A percentile compares a stretch with the other conserved stretches of the same genome.
Conservation (phyloP, 2,329 filamentous ascomycete species). For the Fusarium oligoseptatum region DNA sequence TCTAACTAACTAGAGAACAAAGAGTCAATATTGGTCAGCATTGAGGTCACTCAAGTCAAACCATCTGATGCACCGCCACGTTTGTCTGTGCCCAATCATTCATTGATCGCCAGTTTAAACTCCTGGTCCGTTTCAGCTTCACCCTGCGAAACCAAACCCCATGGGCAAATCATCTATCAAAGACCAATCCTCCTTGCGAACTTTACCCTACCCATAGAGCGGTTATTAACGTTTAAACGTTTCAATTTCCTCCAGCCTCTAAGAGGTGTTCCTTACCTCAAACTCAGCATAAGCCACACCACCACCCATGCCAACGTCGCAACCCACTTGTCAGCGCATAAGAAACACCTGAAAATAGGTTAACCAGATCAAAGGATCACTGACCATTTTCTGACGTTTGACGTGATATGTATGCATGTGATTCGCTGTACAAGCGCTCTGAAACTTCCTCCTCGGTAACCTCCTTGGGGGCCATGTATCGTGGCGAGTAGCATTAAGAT, state of each 20-base stretch:
- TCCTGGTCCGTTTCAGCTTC: slow-evolving; percentile 3
- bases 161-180: slow-evolving; percentile 19
- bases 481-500: not conserved
- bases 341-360: slow-evolving; percentile 9
- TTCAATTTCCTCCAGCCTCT: not conserved
- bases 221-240: not conserved
- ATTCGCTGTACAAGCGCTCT: slow-evolving; percentile 16
- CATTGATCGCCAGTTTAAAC: not conserved
- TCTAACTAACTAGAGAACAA: not conserved
- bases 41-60: not conserved
- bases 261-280: not conserved
- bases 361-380: not conserved
- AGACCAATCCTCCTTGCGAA: not conserved
- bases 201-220: not conserved
- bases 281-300: not conserved
- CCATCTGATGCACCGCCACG: not conserved
- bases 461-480: not conserved
- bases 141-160: not conserved
- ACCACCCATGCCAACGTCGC: slow-evolving; percentile 15
- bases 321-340: slow-evolving; percentile 13
- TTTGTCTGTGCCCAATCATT: not conserved
- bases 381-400: slow-evolving; percentile 6
- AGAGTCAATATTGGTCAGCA: not conserved
- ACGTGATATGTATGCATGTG: slow-evolving; percentile 9
- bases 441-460: slow-evolving; percentile 13